phyloP scores from a whole-genome alignment of 306 rosid species.

The Comarum palustre region DNA sequence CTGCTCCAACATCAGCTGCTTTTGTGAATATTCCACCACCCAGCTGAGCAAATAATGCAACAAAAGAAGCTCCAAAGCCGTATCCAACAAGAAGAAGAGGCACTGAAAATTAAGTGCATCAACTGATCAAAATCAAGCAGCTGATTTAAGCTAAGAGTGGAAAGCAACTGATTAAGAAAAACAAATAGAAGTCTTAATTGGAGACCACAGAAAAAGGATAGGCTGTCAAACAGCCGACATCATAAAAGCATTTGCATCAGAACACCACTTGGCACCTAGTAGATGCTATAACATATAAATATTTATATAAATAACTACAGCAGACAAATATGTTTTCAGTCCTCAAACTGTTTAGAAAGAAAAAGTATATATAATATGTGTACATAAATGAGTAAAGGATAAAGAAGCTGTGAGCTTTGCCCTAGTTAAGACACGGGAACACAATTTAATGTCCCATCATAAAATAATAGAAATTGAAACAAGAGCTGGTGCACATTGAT shows the following conservation, averaged over 20 bases:
- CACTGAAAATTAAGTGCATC: constrained; percentile 51
- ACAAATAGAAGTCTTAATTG: constrained; percentile 6
- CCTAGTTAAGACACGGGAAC: not conserved
- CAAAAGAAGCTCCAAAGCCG: constrained; percentile 98
- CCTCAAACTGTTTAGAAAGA: not conserved
- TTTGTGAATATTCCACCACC: constrained; percentile 98
- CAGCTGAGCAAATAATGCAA: constrained; percentile 93
- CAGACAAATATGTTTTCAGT: not conserved
- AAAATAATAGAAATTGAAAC: not conserved
- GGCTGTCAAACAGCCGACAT: not conserved
- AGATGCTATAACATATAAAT: not conserved
- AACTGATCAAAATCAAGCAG: constrained; percentile 20
- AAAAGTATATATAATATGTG: not conserved
- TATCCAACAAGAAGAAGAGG: constrained; percentile 99
- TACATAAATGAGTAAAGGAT: not conserved
- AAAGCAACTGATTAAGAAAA: not conserved
- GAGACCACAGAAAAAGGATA: not conserved
- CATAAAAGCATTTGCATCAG: not conserved
- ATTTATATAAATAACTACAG: not conserved
- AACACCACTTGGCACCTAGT: not conserved
- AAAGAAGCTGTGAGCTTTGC: not conserved
- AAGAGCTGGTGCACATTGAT: not conserved
- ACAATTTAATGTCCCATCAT: not conserved
- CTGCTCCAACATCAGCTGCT: constrained; percentile 99
- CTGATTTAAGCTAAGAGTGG: constrained; percentile 5